A percentile compares a stretch with the other conserved stretches of the same genome.
Evolutionary conservation across 805 yeast genomes (phyloP).

Genomic region (Candida berthetii): DNA sequence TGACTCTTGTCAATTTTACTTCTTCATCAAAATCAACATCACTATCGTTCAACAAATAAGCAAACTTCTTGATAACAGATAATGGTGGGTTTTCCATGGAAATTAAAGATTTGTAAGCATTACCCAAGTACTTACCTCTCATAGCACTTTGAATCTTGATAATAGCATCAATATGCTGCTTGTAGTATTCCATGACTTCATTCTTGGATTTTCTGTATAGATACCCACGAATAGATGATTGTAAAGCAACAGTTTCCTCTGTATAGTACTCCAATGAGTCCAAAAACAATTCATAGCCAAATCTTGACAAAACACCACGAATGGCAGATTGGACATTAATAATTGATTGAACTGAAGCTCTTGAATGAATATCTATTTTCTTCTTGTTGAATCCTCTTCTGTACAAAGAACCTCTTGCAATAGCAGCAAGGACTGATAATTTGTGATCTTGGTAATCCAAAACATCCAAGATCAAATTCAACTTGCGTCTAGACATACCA

Average conservation of each 20-base stretch:
- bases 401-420: conserved; percentile 33
- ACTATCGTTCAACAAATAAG: conserved; percentile 65
- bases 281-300: conserved; percentile 42
- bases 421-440: conserved; percentile 27
- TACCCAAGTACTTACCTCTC: conserved; percentile 59
- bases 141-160: conserved; percentile 70
- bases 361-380: neutral
- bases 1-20: conserved; percentile 54
- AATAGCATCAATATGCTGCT: conserved; percentile 47
- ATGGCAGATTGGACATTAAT: conserved; percentile 47
- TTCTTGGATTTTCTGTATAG: conserved; percentile 29
- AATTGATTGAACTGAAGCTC: conserved; percentile 12
- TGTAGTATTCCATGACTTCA: conserved; percentile 41
- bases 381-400: conserved; percentile 9
- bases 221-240: conserved; percentile 47
- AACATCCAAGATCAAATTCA: conserved; percentile 17
- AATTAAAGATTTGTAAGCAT: conserved; percentile 69
- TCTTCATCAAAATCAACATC: conserved; percentile 75
- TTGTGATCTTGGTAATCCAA: conserved; percentile 21
- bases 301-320: conserved; percentile 60
- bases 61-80: conserved; percentile 68
- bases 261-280: conserved; percentile 46
- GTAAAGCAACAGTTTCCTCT: conserved; percentile 38
- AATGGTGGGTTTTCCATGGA: conserved; percentile 73
- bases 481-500: conserved; percentile 16